These are phyloP conservation scores for Cladosporium sp. DNA, from an alignment of 2,329 filamentous ascomycete genomes.

Conservation along the genomic window DNA sequence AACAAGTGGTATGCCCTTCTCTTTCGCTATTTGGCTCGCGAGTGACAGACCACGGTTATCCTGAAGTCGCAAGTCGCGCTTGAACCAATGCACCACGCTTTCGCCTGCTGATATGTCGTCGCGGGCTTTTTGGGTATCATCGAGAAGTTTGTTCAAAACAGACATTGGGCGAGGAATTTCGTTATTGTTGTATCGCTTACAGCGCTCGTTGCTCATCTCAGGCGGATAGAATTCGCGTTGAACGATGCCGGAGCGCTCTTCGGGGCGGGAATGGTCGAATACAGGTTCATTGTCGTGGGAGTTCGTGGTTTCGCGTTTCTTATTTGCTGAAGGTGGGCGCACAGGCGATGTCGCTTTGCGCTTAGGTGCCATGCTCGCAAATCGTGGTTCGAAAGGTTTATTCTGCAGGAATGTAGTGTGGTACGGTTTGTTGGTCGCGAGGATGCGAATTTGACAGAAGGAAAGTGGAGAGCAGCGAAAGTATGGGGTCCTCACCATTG, in stretches of 20 bases:
- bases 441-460: background rate
- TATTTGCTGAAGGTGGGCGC: conserved; percentile 21
- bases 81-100: conserved; percentile 85
- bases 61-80: conserved; percentile 66
- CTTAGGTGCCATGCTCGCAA: conserved; percentile 23
- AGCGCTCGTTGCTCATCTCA: conserved; percentile 79
- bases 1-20: conserved; percentile 66
- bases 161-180: conserved; percentile 70
- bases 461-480: background rate
- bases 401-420: too few species aligned
- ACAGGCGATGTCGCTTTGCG: conserved; percentile 29
- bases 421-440: too few species aligned
- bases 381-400: background rate
- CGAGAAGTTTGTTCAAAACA: conserved; percentile 55
- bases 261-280: conserved; percentile 29
- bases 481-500: conserved; percentile 6
- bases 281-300: conserved; percentile 19
- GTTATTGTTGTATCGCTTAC: conserved; percentile 66
- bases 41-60: conserved; percentile 70
- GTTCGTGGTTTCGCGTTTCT: conserved; percentile 17
- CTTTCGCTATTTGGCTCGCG: conserved; percentile 63
- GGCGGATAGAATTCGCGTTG: conserved; percentile 69
- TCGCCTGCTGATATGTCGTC: conserved; percentile 50
- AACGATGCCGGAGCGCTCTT: conserved; percentile 37
- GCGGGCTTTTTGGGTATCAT: conserved; percentile 54